These are phyloP conservation scores for Fusarium graminum DNA, from an alignment of 2,329 filamentous ascomycete species.

Conservation along the genomic window DNA sequence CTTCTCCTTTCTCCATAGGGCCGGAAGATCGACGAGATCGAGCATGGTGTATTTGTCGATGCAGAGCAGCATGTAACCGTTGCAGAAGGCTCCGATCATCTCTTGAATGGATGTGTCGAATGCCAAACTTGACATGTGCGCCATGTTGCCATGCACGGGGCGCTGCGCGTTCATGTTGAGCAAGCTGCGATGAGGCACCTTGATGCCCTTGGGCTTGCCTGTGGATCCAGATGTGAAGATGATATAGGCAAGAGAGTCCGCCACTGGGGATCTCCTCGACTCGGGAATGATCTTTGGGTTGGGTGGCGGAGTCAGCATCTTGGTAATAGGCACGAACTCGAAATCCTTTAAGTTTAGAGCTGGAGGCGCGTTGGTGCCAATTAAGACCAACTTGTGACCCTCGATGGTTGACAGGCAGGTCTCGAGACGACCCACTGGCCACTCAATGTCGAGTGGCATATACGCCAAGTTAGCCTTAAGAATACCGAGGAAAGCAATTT, in stretches of 20 bases:
- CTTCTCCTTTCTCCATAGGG: neutral
- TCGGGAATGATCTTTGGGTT: neutral
- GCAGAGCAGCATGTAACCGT: constrained; percentile 30
- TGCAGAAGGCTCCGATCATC: constrained; percentile 12
- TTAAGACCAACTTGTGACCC: neutral
- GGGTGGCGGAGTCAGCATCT: neutral
- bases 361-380: neutral
- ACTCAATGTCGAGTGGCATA: neutral
- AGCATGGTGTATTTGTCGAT: constrained; percentile 25
- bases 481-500: no score
- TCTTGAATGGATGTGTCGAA: constrained; percentile 30
- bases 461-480: no score
- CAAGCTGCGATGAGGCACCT: constrained; percentile 9
- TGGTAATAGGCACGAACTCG: no score
- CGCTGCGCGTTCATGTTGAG: constrained; percentile 23
- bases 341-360: neutral
- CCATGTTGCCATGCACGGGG: constrained; percentile 1
- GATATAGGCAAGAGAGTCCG: constrained; percentile 10
- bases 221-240: constrained; percentile 17
- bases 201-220: constrained; percentile 11
- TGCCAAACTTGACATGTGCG: constrained; percentile 25
- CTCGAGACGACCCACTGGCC: neutral
- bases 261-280: neutral
- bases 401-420: neutral
- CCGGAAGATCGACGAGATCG: constrained; percentile 4